Base-by-base conservation (phyloP, 2,329 filamentous ascomycete species). In the Didymella pinodella region DNA sequence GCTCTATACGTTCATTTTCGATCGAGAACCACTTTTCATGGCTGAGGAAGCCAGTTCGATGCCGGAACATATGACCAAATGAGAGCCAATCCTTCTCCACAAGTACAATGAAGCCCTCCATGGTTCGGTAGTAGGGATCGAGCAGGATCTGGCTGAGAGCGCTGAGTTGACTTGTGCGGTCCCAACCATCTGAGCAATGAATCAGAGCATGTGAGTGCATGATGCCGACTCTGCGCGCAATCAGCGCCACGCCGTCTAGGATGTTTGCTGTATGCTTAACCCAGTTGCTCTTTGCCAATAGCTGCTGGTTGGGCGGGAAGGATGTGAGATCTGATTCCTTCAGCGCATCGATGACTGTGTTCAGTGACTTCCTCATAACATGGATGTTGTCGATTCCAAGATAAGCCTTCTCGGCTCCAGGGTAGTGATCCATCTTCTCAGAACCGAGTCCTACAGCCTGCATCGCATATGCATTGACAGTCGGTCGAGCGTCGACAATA, bases 131-230 rank as follows among this genome's bases (percentile, higher is more conserved):
- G 77, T 96, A 97, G 0, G 95, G 95, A 72, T 99, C 95, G 8
- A 99, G 85, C 82, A 97, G 94, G 38, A 99, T 84, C 78, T 99
- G 93, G 55, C 93, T 90, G 56, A 99, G 80, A 4, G 93, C 93
- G 70, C 93, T 96, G 50, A 99, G 84, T 79, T 99, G 95, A 70
- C 93, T 94, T 7, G 95, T 99, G 49, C 95, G 90, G 78, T 99
- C 95, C 95, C 95, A 99, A 4, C 95, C 95, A 77, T 99, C 95
- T 2, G 95, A 98, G 78, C 95, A 99, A 78, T 99, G 95, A 48
- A 99, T 97, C 45, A 99, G 81, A 11, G 96, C 94, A 75, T 99
- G 93, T 1, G 93, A 97, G 72, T 97, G 94, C 65, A 92, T 90
- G 57, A 98, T 88, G 29, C 93, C 95, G 32, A 99, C 89, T 69